These are phyloP conservation scores for Babesia divergens DNA, from an alignment of 169 alveolate species.

Conservation along the genomic window DNA sequence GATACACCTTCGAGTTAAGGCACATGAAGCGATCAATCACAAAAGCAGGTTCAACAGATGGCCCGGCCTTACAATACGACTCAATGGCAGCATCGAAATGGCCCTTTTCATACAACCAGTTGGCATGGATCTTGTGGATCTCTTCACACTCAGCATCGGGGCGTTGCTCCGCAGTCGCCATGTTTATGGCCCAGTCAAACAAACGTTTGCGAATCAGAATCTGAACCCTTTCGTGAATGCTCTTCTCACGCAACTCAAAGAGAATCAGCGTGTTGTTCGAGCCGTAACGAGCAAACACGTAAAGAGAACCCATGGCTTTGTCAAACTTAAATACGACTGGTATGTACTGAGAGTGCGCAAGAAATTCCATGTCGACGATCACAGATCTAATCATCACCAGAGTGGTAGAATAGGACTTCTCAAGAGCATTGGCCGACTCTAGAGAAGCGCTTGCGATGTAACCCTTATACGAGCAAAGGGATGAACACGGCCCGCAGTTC, in stretches of 20 bases:
- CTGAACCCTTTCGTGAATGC: conserved; percentile 47
- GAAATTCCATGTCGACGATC: conserved; percentile 12
- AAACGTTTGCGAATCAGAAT: conserved; percentile 53
- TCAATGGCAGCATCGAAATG: conserved; percentile 37
- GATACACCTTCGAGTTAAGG: conserved; percentile 35
- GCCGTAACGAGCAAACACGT: conserved; percentile 22
- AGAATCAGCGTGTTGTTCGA: conserved; percentile 17
- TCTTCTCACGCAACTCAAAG: conserved; percentile 54
- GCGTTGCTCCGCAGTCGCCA: conserved; percentile 40
- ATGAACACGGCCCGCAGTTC: conserved; percentile 3
- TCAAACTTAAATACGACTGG: conserved; percentile 15
- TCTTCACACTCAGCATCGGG: conserved; percentile 49
- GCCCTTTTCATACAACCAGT: conserved; percentile 55
- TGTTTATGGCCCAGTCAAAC: conserved; percentile 45
- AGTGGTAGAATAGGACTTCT: conserved; percentile 19
- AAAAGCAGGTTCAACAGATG: conserved; percentile 53
- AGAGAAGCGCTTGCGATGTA: conserved; percentile 32
- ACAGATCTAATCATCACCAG: conserved; percentile 11
- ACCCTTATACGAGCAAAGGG: conserved; percentile 19
- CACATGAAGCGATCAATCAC: conserved; percentile 46
- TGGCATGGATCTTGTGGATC: conserved; percentile 59
- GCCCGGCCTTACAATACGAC: conserved; percentile 40
- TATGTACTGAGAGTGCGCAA: conserved; percentile 39
- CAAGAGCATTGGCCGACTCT: not conserved
- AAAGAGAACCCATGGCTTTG: conserved; percentile 3